phyloP scores from a whole-genome alignment of 306 rosid genomes.

The Medicago truncatula region DNA sequence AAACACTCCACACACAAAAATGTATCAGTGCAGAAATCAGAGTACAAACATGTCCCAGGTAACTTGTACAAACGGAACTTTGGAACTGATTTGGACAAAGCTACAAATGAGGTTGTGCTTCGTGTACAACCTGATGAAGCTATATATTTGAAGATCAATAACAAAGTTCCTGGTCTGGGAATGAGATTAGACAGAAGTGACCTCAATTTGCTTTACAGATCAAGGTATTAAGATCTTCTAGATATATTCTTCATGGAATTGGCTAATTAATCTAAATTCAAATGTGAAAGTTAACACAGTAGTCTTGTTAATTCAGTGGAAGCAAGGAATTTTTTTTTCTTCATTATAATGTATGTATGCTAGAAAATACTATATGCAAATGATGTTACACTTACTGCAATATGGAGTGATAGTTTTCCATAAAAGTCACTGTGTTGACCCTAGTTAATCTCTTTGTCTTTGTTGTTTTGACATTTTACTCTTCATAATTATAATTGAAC shows the following conservation, averaged over 20 bases:
- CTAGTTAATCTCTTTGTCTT: not conserved
- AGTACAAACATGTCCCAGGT: constrained; percentile 96
- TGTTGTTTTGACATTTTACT: not conserved
- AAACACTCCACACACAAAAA: constrained; percentile 29
- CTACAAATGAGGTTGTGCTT: constrained; percentile 93
- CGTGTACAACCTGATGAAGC: constrained; percentile 99
- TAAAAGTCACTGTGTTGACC: not conserved
- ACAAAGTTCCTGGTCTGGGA: constrained; percentile 96
- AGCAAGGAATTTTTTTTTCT: not conserved
- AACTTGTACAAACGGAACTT: constrained; percentile 87
- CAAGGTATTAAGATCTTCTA: constrained; percentile 61
- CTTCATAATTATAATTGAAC: not conserved
- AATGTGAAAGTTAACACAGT: not conserved
- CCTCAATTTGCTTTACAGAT: constrained; percentile 81
- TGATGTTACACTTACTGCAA: not conserved
- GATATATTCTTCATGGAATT: constrained; percentile 30
- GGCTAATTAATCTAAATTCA: not conserved
- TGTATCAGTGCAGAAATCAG: constrained; percentile 93
- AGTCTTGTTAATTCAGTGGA: not conserved
- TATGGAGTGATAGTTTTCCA: constrained; percentile 6
- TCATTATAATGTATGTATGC: not conserved
- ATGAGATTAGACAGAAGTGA: constrained; percentile 96
- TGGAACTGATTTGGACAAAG: constrained; percentile 91
- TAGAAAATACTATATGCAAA: not conserved
- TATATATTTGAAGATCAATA: constrained; percentile 93